Evolutionary conservation across 768 basidiomycete species (phyloP), one percentile per base, ranked within the genome.

Genomic region (Lanmaoa pseudosensibilis): DNA sequence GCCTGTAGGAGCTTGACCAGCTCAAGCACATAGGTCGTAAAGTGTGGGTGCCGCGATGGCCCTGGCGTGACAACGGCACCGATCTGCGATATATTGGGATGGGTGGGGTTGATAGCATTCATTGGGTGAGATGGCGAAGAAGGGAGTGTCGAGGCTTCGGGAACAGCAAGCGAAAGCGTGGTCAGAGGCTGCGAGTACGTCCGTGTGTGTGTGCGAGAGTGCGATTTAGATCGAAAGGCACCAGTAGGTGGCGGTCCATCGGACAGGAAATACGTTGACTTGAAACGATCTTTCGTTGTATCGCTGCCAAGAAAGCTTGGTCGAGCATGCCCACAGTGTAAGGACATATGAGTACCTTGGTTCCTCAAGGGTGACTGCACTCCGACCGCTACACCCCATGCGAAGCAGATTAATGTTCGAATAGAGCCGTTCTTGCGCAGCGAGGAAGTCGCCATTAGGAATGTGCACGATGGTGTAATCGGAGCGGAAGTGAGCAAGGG

Each of bases 391-490:
- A 66, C 87, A 88, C 3, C 90, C 91, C 83, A 92, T 86, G n/a
- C 92, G 82, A 41, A 91, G 78, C 21, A 94, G 78, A 69, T 88
- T 87, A 62, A 93, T 90, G 65, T 93, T 94, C 49, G 85, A 79
- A 70, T 88, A 90, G 32, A 94, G 80, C 60, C 83, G 84, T 55
- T 88, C 83, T 57, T 80, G 81, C 33, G 79, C 77, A 38, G 80
- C 78, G 19, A 81, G 77, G 71, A 86, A 89, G 69, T 86, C 77
- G 13, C 72, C 92, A 44, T 78, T 73, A 0, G 90, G 90, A 50
- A 94, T 84, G 56, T 82, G 85, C 33, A 93, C 87, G 57, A 93
- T 91, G 54, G 89, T 89, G 69, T 84, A 90, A 76, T 93, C 91
- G 2, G 90, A 92, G 53, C 88, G 88, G 68, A 94, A 94, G 75